Base-by-base conservation (phyloP, 1,139 yeast species). In the Blastobotrys arbuscula region DNA sequence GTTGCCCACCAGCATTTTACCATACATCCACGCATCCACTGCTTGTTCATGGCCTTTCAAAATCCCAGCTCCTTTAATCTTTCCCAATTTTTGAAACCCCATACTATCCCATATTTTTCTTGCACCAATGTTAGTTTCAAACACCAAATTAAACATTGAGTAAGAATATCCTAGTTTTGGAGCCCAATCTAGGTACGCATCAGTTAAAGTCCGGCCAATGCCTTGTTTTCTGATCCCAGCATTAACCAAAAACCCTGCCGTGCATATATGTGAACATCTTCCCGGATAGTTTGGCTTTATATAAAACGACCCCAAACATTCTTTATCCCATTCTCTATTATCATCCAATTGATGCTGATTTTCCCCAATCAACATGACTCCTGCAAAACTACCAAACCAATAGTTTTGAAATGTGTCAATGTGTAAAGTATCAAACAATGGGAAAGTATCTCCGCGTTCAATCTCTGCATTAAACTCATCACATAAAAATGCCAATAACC, bases 391-490 rank as follows among this genome's bases (percentile, higher is more conserved):
- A 9, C 84, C 82, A 64, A 92, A 89, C 97, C 97, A 90, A 61
- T 83, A 83, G 53, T 78, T 76, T 56, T 78, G 82, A 65, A 90
- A 92, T 53, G 83, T 82, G 44, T 83, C 86, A 42, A 84, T 69
- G 34, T 81, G 78, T 44, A 90, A 69, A 1, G 87, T 80, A 55
- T 88, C 95, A 58, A 85, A 82, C 62, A 85, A 84, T 1, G 97
- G 90, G 60, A 80, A 81, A 4, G 96, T 84, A 53, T 86, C 94
- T 24, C 97, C 97, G 41, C 88, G 74, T 53, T 84, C 92, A 34
- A 92, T 81, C 64, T 92, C 98, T 81, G 85, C 84, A 64, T 92
- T 92, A 68, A 86, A 84, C 69, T 92, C 97, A 61, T 89, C 97
- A 56, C 94, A 81, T 38, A 92, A 65, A 62, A 90, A 89, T 20